These are phyloP conservation scores for Neocucurbitaria cava DNA, from an alignment of 2,329 filamentous ascomycete genomes.

Conservation along the genomic window DNA sequence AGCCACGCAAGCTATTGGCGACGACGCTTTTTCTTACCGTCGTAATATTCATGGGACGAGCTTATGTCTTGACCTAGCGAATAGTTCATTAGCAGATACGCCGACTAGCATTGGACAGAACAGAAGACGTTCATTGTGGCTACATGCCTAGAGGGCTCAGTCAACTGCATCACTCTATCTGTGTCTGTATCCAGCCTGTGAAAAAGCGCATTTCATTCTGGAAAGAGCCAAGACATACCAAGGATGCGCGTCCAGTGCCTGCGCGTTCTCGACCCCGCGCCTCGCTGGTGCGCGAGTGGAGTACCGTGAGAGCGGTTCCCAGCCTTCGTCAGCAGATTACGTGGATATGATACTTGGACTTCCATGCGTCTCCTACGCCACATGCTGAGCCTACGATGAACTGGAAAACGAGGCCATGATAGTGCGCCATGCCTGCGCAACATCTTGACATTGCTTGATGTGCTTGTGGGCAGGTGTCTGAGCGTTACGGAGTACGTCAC, in stretches of 20 bases:
- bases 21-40: too few species aligned
- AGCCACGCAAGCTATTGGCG: background rate
- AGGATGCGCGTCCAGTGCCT: background rate
- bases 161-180: background rate
- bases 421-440: background rate
- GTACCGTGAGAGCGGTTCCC: constrained; percentile 1
- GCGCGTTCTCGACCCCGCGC: background rate
- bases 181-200: background rate
- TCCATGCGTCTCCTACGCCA: background rate
- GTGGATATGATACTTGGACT: constrained; percentile 8
- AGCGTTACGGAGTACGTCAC: too few species aligned
- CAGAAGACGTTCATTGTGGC: too few species aligned
- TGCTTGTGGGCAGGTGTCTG: too few species aligned
- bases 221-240: too few species aligned
- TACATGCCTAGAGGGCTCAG: background rate
- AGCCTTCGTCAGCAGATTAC: constrained; percentile 26
- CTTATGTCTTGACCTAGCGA: too few species aligned
- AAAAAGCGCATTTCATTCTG: background rate
- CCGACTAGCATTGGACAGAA: too few species aligned
- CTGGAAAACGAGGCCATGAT: background rate
- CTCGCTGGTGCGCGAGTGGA: background rate
- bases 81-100: too few species aligned
- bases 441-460: too few species aligned
- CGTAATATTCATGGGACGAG: too few species aligned
- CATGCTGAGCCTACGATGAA: background rate